A percentile compares a stretch with the other conserved stretches of the same genome.
Evolutionary conservation across 2,329 filamentous ascomycete species (phyloP).

Genomic region (Pyricularia pennisetigena): DNA sequence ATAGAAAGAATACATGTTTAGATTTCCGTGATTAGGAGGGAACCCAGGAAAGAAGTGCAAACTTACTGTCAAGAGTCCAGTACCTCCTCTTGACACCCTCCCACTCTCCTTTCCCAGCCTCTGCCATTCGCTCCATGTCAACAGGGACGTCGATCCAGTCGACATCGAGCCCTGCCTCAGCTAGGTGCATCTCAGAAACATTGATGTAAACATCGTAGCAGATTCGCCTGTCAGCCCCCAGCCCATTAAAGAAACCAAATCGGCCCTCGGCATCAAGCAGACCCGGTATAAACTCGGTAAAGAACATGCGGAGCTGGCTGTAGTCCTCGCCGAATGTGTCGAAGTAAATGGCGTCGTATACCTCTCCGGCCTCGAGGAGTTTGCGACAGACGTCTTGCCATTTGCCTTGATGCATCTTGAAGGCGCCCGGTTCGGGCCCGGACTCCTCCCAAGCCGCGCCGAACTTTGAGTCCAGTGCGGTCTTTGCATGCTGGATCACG

Average conservation of each 20-base stretch:
- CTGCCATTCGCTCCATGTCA: conserved; percentile 52
- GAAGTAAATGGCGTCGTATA: conserved; percentile 88
- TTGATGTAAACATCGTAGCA: conserved; percentile 96
- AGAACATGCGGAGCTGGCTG: conserved; percentile 73
- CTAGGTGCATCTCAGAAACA: conserved; percentile 82
- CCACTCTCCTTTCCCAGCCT: conserved; percentile 69
- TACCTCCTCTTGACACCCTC: conserved; percentile 79
- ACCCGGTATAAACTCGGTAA: conserved; percentile 75
- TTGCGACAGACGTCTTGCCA: conserved; percentile 75
- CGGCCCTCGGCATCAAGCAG: conserved; percentile 62
- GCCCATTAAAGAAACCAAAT: conserved; percentile 83
- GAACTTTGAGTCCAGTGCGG: conserved; percentile 38
- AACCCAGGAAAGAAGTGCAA: background rate
- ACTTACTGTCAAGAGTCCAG: conserved; percentile 70
- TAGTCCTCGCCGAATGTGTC: conserved; percentile 98
- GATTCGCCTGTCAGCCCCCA: conserved; percentile 83
- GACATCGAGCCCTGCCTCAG: conserved; percentile 81
- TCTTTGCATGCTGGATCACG: conserved; percentile 50
- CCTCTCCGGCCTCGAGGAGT: conserved; percentile 56
- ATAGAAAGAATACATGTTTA: conserved; percentile 7
- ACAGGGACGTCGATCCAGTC: conserved; percentile 76
- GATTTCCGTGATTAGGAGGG: background rate
- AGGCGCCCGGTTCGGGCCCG: conserved; percentile 54
- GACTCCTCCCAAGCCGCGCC: conserved; percentile 43
- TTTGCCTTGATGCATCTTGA: conserved; percentile 60